phyloP scores from a whole-genome alignment of 345 rosid genomes.

The Eucalyptus leucophloia region DNA sequence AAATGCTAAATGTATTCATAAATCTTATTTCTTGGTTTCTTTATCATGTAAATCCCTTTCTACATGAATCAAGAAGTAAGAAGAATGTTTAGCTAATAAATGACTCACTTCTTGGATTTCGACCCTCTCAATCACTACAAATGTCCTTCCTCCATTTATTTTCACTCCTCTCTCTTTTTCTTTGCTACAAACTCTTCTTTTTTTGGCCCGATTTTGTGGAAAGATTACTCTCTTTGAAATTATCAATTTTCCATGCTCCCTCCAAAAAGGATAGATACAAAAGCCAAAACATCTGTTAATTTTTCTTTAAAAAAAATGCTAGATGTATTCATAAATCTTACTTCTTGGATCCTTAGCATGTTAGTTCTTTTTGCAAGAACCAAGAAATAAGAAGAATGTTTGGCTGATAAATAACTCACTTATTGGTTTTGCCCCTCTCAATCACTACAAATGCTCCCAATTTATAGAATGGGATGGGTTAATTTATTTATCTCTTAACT shows the following conservation, averaged over 20 bases:
- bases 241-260: not conserved
- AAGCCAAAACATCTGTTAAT: not conserved
- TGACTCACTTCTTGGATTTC: not conserved
- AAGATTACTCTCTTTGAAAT: not conserved
- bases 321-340: no score
- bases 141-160: not conserved
- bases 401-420: not conserved
- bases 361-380: not conserved
- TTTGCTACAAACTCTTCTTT: not conserved
- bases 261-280: not conserved
- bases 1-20: not conserved
- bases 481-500: not conserved
- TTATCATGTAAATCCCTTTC: not conserved
- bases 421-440: not conserved
- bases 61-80: not conserved
- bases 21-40: not conserved
- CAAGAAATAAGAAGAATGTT: not conserved
- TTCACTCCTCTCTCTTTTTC: not conserved
- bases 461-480: not conserved
- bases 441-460: not conserved
- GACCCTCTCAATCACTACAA: not conserved
- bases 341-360: no score
- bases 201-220: not conserved
- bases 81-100: not conserved
- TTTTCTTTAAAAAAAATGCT: no score